A percentile compares a stretch with the other conserved stretches of the same genome.
These are phyloP conservation scores for Diplodia intermedia DNA, from an alignment of 2,329 filamentous ascomycete species.

Conservation along the genomic window DNA sequence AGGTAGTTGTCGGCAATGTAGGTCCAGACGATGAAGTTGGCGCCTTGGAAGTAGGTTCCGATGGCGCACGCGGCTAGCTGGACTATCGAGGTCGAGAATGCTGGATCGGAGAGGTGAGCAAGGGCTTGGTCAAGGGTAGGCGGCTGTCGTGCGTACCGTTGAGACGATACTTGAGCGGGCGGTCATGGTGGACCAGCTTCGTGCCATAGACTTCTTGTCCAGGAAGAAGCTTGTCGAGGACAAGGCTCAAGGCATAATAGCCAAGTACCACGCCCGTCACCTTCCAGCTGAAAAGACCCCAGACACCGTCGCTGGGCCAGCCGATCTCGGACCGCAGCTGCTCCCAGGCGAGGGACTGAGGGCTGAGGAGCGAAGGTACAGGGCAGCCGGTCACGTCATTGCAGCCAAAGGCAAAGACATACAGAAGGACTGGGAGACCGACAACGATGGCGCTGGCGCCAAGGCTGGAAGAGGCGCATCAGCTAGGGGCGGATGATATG, in stretches of 20 bases:
- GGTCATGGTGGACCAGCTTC: slow-evolving; percentile 72
- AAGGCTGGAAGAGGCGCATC: not conserved
- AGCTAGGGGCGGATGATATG: slow-evolving; percentile 10
- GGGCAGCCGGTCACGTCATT: slow-evolving; percentile 94
- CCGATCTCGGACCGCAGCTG: slow-evolving; percentile 79
- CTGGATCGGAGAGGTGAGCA: slow-evolving; percentile 51
- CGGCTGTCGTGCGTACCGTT: slow-evolving; percentile 51
- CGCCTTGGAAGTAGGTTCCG: slow-evolving; percentile 77
- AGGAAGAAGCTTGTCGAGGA: slow-evolving; percentile 80
- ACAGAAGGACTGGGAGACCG: slow-evolving; percentile 78
- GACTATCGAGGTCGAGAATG: slow-evolving; percentile 72
- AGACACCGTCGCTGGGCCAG: slow-evolving; percentile 72
- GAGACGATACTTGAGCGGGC: slow-evolving; percentile 77
- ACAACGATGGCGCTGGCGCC: slow-evolving; percentile 70
- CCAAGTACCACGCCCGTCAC: slow-evolving; percentile 72
- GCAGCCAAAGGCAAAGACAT: slow-evolving; percentile 81
- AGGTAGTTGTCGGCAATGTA: slow-evolving; percentile 92
- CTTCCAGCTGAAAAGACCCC: slow-evolving; percentile 72
- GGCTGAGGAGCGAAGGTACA: slow-evolving; percentile 77
- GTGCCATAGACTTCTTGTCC: slow-evolving; percentile 74
- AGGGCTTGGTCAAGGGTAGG: too few relatives aligned
- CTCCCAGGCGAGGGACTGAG: slow-evolving; percentile 72
- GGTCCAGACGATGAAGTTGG: slow-evolving; percentile 85
- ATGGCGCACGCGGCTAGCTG: slow-evolving; percentile 71
- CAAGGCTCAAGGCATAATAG: slow-evolving; percentile 78